A percentile compares a stretch with the other conserved stretches of the same genome.
These are phyloP conservation scores for Eucalyptus melliodora DNA, from an alignment of 345 rosid species.

Conservation along the genomic window DNA sequence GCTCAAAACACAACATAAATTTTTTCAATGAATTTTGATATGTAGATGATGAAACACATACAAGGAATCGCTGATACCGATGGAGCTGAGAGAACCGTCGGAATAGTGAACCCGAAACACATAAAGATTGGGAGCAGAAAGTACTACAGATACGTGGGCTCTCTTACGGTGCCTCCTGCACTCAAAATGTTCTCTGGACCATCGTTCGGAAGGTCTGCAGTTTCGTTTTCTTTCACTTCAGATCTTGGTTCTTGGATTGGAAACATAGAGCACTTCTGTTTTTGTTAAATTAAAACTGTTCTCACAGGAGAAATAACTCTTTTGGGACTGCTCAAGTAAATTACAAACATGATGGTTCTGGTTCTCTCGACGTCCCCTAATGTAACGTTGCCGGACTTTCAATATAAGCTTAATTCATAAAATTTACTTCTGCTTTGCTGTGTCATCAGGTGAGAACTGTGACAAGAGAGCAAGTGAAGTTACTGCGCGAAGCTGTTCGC, in stretches of 20 bases:
- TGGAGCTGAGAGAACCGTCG: slow-evolving; percentile 19
- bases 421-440: background rate
- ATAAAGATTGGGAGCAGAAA: slow-evolving; percentile 46
- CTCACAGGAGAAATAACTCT: background rate
- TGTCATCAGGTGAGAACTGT: slow-evolving; percentile 49
- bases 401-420: background rate
- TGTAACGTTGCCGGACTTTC: background rate
- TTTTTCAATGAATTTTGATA: background rate
- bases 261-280: background rate
- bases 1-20: background rate
- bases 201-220: slow-evolving; percentile 34
- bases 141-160: slow-evolving; percentile 70
- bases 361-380: background rate
- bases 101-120: slow-evolving; percentile 34
- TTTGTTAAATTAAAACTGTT: background rate
- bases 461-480: slow-evolving; percentile 33
- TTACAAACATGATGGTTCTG: background rate
- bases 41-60: slow-evolving; percentile 31
- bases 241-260: background rate
- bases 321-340: background rate
- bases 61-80: slow-evolving; percentile 5
- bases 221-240: background rate
- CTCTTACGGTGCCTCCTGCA: slow-evolving; percentile 83
- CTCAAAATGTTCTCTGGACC: slow-evolving; percentile 65
- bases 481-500: slow-evolving; percentile 69